Evolutionary conservation across 768 basidiomycete species (phyloP).

Genomic region (Favolaschia claudopus): DNA sequence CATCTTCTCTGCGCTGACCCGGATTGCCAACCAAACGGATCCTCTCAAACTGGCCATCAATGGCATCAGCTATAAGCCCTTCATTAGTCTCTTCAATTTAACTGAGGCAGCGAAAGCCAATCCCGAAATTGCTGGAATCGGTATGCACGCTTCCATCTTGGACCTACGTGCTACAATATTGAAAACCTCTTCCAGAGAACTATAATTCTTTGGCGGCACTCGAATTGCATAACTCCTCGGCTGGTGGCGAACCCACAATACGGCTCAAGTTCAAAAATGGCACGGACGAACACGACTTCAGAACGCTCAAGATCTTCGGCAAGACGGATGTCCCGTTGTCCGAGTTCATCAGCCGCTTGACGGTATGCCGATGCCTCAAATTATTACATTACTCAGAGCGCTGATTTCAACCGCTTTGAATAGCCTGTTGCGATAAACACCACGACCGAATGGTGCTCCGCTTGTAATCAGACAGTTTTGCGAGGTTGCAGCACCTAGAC

Average conservation of each 20-base stretch:
- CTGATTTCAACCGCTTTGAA: neutral
- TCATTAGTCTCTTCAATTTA: constrained; percentile 66
- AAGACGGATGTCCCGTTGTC: constrained; percentile 45
- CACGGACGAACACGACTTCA: constrained; percentile 42
- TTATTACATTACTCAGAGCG: neutral
- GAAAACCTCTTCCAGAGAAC: constrained; percentile 33
- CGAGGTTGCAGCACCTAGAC: constrained; percentile 42
- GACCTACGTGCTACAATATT: neutral
- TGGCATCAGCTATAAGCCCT: constrained; percentile 65
- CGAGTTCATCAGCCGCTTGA: constrained; percentile 45
- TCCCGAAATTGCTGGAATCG: constrained; percentile 52
- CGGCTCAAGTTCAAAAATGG: constrained; percentile 62
- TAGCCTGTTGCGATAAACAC: constrained; percentile 51
- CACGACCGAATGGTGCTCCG: constrained; percentile 52
- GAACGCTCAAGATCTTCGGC: constrained; percentile 43
- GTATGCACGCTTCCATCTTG: constrained; percentile 27
- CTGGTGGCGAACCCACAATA: constrained; percentile 43
- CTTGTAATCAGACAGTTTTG: constrained; percentile 49
- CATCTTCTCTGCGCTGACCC: constrained; percentile 50
- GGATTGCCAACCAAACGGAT: constrained; percentile 49
- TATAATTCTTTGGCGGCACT: constrained; percentile 53
- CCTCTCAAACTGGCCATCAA: constrained; percentile 53
- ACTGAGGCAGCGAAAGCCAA: constrained; percentile 49
- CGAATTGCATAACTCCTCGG: constrained; percentile 45
- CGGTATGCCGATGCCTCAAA: constrained; percentile 37